A percentile compares a stretch with the other conserved stretches of the same genome.
Conservation (phyloP, 2,329 filamentous ascomycete species). For the Hypoxylon rubiginosum region DNA sequence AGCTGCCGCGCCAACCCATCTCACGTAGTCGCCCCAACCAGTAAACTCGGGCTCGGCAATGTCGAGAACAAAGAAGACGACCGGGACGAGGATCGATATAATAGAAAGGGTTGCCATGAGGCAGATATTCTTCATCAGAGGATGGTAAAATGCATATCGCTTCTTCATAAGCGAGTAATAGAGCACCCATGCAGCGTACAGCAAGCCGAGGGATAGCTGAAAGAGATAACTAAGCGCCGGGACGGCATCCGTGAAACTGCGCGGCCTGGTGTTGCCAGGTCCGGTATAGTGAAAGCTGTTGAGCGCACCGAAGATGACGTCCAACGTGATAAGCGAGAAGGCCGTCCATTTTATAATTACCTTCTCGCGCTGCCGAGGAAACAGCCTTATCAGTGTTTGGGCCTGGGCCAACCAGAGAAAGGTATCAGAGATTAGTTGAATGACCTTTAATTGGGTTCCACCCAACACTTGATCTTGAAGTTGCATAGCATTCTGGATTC, state of each 20-base stretch:
- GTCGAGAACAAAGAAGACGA: slow-evolving; percentile 94
- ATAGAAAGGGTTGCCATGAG: slow-evolving; percentile 84
- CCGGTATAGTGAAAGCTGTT: slow-evolving; percentile 80
- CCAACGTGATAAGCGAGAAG: slow-evolving; percentile 90
- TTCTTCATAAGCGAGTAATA: slow-evolving; percentile 95
- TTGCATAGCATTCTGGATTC: slow-evolving; percentile 82
- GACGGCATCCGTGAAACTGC: slow-evolving; percentile 88
- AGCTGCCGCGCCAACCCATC: slow-evolving; percentile 95
- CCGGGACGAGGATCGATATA: slow-evolving; percentile 85
- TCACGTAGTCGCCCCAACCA: slow-evolving; percentile 94
- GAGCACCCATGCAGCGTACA: slow-evolving; percentile 94
- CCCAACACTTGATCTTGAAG: slow-evolving; percentile 85
- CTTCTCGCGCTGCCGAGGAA: slow-evolving; percentile 96
- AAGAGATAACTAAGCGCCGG: slow-evolving; percentile 93
- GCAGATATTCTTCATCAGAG: slow-evolving; percentile 89
- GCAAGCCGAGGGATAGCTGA: slow-evolving; percentile 84
- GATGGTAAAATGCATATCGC: slow-evolving; percentile 90
- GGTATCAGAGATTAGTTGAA: slow-evolving; percentile 92
- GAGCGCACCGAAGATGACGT: slow-evolving; percentile 90
- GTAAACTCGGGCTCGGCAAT: slow-evolving; percentile 87
- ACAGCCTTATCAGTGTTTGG: slow-evolving; percentile 94
- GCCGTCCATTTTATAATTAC: slow-evolving; percentile 99
- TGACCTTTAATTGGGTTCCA: slow-evolving; percentile 87
- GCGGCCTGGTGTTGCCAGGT: slow-evolving; percentile 70
- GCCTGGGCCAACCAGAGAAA: slow-evolving; percentile 98